These are phyloP conservation scores for Nakazawaea laoshanensis DNA, from an alignment of 805 yeast species.

Conservation along the genomic window DNA sequence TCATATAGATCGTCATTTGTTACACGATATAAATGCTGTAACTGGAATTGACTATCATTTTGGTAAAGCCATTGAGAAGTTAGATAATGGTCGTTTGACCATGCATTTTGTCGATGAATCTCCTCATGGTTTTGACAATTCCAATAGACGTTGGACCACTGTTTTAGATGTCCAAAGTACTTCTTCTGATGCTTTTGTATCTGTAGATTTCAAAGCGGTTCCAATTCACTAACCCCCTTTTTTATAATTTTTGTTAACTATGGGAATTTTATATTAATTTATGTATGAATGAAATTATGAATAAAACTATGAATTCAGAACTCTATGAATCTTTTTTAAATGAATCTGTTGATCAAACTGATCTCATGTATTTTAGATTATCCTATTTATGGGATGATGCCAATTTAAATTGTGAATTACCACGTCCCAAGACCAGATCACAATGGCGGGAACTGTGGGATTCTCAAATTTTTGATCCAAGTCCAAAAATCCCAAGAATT, in stretches of 20 bases:
- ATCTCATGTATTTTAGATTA: too few species aligned
- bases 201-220: background rate
- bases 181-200: background rate
- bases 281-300: too few species aligned
- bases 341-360: too few species aligned
- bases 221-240: background rate
- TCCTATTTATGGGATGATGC: too few species aligned
- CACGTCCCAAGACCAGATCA: too few species aligned
- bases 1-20: conserved; percentile 62
- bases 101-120: conserved; percentile 59
- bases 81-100: conserved; percentile 37
- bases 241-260: background rate
- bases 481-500: too few species aligned
- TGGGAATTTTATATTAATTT: too few species aligned
- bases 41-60: conserved; percentile 39
- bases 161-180: conserved; percentile 42
- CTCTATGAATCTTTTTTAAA: too few species aligned
- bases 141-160: conserved; percentile 51
- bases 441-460: too few species aligned
- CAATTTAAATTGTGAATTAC: too few species aligned
- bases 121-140: conserved; percentile 43
- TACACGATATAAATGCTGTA: conserved; percentile 49
- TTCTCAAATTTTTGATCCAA: too few species aligned
- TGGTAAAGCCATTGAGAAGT: conserved; percentile 37
- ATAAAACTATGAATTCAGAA: too few species aligned